Evolutionary conservation across 306 rosid species (phyloP), one percentile per base, ranked within the genome.

Genomic region (Corylus americana): DNA sequence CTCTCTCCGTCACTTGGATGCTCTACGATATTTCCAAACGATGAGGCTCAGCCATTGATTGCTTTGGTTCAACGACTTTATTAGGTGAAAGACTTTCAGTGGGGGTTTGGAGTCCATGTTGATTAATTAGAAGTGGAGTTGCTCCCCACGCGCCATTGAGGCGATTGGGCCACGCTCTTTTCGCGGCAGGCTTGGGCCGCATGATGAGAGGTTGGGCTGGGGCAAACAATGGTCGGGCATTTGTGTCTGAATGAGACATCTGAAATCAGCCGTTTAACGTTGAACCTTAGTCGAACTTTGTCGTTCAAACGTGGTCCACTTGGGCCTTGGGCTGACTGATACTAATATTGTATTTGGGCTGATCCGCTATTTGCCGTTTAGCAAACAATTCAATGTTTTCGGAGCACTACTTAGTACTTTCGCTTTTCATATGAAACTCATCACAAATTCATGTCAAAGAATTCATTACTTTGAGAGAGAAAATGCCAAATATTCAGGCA

Each of bases 61-160:
- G 31, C 62, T 55, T 37, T 76, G 2, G 76, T 69, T 51, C 54
- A 79, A 37, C 72, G 14, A 82, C 70, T 71, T 31, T 79, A n/a
- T 77, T 31, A 75, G 67, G 22, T 47, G 35, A 27, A 18, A 27
- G 76, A 83, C 79, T 81, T 75, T 74, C 39, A 31, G 35, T 20
- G 25, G 67, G 11, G 7, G 55, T 35, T 5, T 4, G 18, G 71
- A 16, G 55, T 55, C 75, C 37, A 29, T 20, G 51, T 78, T 68
- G 71, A 81, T 69, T 77, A 77, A 53, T 53, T 74, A 70, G 74
- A 8, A 29, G 0, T 5, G 72, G 13, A 4, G 83, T 62, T 70
- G 78, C 55, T 27, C 55, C 37, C 22, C 72, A 78, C 76, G 85
- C 81, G 70, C 79, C 69, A 39, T 37, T 51, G 58, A 70, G 59